phyloP scores from a whole-genome alignment of 2,329 filamentous ascomycete species.

The Alternaria sp. region DNA sequence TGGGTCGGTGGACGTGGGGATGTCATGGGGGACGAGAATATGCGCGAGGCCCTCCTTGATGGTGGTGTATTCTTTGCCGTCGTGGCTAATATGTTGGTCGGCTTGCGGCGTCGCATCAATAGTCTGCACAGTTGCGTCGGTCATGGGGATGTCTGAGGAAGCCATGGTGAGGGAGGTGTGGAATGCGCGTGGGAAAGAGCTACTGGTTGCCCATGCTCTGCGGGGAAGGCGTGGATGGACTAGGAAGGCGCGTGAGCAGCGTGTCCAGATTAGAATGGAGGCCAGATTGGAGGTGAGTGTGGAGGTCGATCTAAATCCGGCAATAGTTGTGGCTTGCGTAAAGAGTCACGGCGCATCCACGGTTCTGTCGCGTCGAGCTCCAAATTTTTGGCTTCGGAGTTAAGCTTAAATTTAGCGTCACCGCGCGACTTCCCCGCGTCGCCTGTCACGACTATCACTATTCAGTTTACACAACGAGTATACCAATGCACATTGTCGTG shows the following conservation, averaged over 20 bases:
- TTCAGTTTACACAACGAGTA: background rate
- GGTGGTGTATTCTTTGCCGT: conserved; percentile 63
- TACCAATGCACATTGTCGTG: background rate
- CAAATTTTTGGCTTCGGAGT: conserved; percentile 31
- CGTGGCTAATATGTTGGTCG: conserved; percentile 49
- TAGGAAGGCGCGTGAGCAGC: conserved; percentile 31
- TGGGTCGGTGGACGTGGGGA: conserved; percentile 56
- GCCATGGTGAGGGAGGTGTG: conserved; percentile 27
- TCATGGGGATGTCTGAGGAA: conserved; percentile 16
- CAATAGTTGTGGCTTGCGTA: background rate
- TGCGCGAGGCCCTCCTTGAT: conserved; percentile 72
- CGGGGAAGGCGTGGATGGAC: conserved; percentile 13
- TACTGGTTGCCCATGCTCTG: conserved; percentile 37
- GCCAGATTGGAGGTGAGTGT: conserved; percentile 27
- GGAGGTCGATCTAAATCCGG: background rate
- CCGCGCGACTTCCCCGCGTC: conserved; percentile 13
- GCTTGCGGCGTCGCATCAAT: conserved; percentile 38
- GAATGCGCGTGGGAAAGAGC: conserved; percentile 26
- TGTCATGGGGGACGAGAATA: conserved; percentile 66
- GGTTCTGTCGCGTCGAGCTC: conserved; percentile 21
- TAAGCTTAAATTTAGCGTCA: conserved; percentile 44
- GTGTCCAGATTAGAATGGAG: conserved; percentile 9
- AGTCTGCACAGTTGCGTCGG: conserved; percentile 18
- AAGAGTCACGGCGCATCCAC: conserved; percentile 1
- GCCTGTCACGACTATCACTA: background rate